Conservation (phyloP, 176 grass and related monocot genomes). For the Aegilops longissima region DNA sequence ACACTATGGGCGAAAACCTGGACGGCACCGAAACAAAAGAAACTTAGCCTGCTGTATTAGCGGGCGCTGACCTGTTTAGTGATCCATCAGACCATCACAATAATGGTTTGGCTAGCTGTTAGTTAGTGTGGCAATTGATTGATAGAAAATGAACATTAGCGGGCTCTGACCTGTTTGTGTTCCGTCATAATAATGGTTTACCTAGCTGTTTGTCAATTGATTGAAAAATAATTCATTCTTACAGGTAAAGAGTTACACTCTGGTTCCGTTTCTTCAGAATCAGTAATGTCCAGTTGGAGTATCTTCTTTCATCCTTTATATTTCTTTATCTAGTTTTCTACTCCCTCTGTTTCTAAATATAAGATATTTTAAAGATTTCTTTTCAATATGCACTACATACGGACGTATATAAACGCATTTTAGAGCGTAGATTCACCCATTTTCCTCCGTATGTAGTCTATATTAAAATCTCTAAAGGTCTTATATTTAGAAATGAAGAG, state of each 20-base stretch:
- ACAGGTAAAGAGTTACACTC: not conserved
- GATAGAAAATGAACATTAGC: not conserved
- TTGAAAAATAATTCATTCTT: not conserved
- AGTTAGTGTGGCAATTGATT: not conserved
- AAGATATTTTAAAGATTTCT: too few relatives aligned
- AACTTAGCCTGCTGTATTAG: conserved; percentile 1
- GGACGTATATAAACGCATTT: too few relatives aligned
- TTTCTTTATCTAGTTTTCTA: not conserved
- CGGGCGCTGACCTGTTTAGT: not conserved
- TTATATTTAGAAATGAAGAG: too few relatives aligned
- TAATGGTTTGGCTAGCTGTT: not conserved
- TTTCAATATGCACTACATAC: too few relatives aligned
- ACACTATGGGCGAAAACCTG: too few relatives aligned
- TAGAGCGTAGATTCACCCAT: too few relatives aligned
- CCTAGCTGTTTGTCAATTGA: not conserved
- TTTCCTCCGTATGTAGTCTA: too few relatives aligned
- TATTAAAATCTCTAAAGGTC: too few relatives aligned
- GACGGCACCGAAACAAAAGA: too few relatives aligned
- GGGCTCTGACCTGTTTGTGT: not conserved
- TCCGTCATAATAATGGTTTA: not conserved
- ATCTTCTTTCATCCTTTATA: not conserved
- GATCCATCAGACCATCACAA: not conserved
- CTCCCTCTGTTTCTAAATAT: too few relatives aligned
- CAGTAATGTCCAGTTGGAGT: not conserved
- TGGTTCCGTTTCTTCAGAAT: not conserved